Base-by-base conservation (phyloP, 2,329 filamentous ascomycete species). In the Fusarium verticillioides region DNA sequence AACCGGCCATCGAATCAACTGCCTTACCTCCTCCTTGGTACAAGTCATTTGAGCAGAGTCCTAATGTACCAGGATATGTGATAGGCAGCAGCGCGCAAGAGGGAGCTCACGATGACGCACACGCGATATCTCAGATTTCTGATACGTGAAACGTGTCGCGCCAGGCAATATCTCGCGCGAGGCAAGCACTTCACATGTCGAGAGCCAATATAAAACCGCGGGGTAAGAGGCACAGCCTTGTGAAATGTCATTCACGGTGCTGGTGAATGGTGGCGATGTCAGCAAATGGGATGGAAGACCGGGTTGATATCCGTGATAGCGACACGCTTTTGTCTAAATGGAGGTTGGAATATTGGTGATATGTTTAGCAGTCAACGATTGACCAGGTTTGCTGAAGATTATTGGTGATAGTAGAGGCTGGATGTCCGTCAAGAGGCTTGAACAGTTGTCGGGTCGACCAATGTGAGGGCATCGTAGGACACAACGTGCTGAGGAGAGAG, bases 41-140 rank as follows among this genome's bases (percentile, higher is more conserved):
- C 39, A 63, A 57, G 59, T 58, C 72, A 65, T 64, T 34, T 54
- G 32, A 50, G 26, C 46, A 58, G 34, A 54, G 53, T 44, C 44
- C 49, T 52, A 50, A 16, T 42, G 50, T 47, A 43, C 50, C 21
- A 62, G 54, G 61, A 63, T 63, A 40, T 56, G 66, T 59, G 39
- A 42, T 61, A 77, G 75, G 75, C 75, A 77, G 61, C 75, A 77
- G 67, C 43, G 49, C 58, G 47, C 37, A 54, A 30, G 60, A 59
- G 40, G 47, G 36, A 59, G 47, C 67, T 49, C 53, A 50, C 60
- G 43, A 66, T 70, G 60, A 65, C 47, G 67, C 46, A 43, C 39
- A 37, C 34, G 19, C 37, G 57, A 21, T 47, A 67, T 67, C 39
- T 52, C 16, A 52, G 46, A 47, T 57, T 32, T 47, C 44, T 58